phyloP scores from a whole-genome alignment of 2,329 filamentous ascomycete genomes.

The Bipolaris victoriae region DNA sequence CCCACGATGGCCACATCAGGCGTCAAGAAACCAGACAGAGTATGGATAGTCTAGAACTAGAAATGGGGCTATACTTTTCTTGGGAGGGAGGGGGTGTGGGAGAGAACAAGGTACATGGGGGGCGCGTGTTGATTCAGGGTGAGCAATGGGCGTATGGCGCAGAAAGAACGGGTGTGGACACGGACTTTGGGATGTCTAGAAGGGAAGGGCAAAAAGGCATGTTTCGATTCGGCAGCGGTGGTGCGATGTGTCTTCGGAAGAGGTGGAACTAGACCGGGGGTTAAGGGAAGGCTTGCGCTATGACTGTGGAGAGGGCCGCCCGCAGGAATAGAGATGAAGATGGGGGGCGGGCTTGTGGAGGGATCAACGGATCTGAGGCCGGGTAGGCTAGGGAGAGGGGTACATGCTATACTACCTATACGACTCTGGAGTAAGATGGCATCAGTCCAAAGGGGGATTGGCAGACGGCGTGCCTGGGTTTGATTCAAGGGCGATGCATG shows the following conservation, averaged over 20 bases:
- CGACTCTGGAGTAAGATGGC: neutral
- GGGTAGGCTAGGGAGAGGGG: constrained; percentile 29
- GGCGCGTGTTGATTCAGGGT: constrained; percentile 25
- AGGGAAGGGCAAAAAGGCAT: constrained; percentile 36
- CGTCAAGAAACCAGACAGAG: constrained; percentile 25
- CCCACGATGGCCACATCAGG: constrained; percentile 27
- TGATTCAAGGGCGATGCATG: constrained; percentile 13
- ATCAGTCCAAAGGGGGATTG: constrained; percentile 16
- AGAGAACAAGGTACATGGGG: constrained; percentile 27
- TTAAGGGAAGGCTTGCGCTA: constrained; percentile 38
- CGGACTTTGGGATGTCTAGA: constrained; percentile 26
- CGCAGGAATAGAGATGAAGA: constrained; percentile 35
- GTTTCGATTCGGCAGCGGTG: constrained; percentile 39
- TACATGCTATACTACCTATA: constrained; percentile 18
- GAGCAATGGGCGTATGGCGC: constrained; percentile 36
- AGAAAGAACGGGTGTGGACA: constrained; percentile 35
- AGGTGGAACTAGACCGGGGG: constrained; percentile 32
- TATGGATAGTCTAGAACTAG: constrained; percentile 36
- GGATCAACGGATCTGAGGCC: constrained; percentile 27
- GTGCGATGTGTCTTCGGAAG: constrained; percentile 33
- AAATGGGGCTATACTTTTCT: constrained; percentile 27
- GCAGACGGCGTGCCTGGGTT: constrained; percentile 11
- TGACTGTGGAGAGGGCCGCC: constrained; percentile 35
- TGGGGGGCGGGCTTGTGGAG: constrained; percentile 33
- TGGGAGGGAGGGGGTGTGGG: constrained; percentile 4